Percentiles rank a stretch among this genome's conserved stretches.
phyloP scores from a whole-genome alignment of 1,139 yeast genomes.

The Fermentozyma sake region DNA sequence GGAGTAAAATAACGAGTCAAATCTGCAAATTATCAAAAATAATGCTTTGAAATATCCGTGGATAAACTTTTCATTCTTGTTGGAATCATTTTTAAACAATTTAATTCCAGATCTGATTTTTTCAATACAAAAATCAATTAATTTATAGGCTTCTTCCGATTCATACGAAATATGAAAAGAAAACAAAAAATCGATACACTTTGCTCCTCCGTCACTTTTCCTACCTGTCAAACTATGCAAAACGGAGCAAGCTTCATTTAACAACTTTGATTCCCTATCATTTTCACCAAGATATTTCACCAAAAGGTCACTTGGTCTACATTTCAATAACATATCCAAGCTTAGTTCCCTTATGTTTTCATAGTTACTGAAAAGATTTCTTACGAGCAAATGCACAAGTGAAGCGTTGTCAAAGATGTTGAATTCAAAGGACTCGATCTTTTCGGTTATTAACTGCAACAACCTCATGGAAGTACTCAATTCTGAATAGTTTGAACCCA shows the following conservation, averaged over 20 bases:
- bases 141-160: conserved; percentile 13
- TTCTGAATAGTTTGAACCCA: conserved; percentile 70
- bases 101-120: conserved; percentile 22
- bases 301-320: conserved; percentile 12
- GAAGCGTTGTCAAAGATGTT: conserved; percentile 31
- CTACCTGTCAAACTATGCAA: conserved; percentile 55
- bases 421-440: conserved; percentile 13
- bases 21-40: conserved; percentile 28
- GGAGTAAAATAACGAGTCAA: conserved; percentile 4
- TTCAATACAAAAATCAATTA: conserved; percentile 28
- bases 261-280: conserved; percentile 39
- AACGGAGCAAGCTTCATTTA: conserved; percentile 15
- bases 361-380: conserved; percentile 63
- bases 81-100: conserved; percentile 25
- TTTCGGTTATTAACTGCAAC: conserved; percentile 30
- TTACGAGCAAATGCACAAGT: conserved; percentile 47
- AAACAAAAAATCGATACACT: conserved; percentile 49
- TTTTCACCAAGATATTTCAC: conserved; percentile 21
- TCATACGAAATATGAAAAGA: conserved; percentile 14
- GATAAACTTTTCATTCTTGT: conserved; percentile 30
- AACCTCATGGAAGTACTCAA: conserved; percentile 47
- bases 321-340: conserved; percentile 43
- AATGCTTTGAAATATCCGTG: conserved; percentile 67
- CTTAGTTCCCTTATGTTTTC: conserved; percentile 67
- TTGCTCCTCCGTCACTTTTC: conserved; percentile 80